Percentiles rank a stretch among this genome's conserved stretches.
Evolutionary conservation across 2,329 filamentous ascomycete species (phyloP).

Genomic region (Helicocarpus griseus): DNA sequence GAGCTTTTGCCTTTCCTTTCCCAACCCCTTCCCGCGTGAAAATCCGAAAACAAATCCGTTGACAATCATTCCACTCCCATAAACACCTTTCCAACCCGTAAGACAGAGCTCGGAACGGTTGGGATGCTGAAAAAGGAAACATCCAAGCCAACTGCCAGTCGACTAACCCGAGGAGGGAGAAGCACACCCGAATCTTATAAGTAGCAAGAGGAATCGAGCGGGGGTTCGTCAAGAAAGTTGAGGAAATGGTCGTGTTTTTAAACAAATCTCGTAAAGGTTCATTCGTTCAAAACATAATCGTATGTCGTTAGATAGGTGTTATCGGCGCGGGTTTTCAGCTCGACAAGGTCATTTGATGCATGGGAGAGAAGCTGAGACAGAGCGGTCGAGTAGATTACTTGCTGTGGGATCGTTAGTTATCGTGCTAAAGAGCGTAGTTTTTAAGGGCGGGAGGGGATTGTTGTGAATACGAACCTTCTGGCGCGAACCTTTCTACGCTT

Average conservation of each 20-base stretch:
- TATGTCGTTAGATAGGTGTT: neutral
- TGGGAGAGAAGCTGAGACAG: constrained; percentile 39
- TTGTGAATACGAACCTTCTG: constrained; percentile 66
- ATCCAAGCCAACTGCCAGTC: neutral
- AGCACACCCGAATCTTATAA: too few species aligned
- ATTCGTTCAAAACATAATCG: too few species aligned
- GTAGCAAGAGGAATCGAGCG: too few species aligned
- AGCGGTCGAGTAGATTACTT: constrained; percentile 57
- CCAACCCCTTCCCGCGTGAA: constrained; percentile 18
- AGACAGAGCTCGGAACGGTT: neutral
- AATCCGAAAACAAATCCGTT: constrained; percentile 25
- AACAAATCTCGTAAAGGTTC: too few species aligned
- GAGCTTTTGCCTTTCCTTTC: neutral
- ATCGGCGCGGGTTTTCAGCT: neutral
- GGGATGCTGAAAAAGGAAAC: neutral
- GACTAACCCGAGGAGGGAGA: too few species aligned
- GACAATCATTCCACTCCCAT: neutral
- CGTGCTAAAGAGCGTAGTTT: too few species aligned
- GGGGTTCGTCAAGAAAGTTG: too few species aligned
- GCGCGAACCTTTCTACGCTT: constrained; percentile 99
- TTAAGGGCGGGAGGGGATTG: neutral
- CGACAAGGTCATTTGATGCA: neutral
- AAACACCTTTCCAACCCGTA: constrained; percentile 12
- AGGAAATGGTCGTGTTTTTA: neutral
- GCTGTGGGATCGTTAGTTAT: constrained; percentile 40